phyloP scores from a whole-genome alignment of 768 basidiomycete genomes.

The Pisolithus marmoratus region DNA sequence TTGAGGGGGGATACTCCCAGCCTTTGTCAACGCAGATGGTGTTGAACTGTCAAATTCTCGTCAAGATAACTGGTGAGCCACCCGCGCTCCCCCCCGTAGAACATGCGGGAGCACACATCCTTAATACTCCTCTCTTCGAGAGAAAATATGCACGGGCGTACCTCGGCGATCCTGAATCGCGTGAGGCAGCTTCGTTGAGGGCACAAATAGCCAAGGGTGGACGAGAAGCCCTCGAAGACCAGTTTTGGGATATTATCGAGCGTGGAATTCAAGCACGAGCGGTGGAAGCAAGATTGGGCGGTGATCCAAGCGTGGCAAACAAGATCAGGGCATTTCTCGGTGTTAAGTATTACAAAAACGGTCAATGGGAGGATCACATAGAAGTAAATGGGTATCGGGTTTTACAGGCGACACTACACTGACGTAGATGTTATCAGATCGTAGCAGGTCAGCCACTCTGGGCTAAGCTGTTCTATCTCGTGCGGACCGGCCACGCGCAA shows the following conservation, averaged over 20 bases:
- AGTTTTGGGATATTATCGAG: slow-evolving; percentile 82
- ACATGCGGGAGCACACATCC: slow-evolving; percentile 75
- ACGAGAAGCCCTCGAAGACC: slow-evolving; percentile 78
- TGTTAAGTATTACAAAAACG: slow-evolving; percentile 74
- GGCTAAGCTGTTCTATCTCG: slow-evolving; percentile 90
- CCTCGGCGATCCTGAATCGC: slow-evolving; percentile 56
- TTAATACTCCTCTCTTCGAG: slow-evolving; percentile 74
- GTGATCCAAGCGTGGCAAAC: slow-evolving; percentile 85
- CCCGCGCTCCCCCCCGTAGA: slow-evolving; percentile 70
- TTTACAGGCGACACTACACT: not conserved
- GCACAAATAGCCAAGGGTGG: slow-evolving; percentile 75
- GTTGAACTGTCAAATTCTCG: slow-evolving; percentile 66
- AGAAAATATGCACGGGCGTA: slow-evolving; percentile 81
- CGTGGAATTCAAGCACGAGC: slow-evolving; percentile 77
- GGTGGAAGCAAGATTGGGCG: slow-evolving; percentile 81
- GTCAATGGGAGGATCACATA: slow-evolving; percentile 80
- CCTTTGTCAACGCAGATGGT: slow-evolving; percentile 53
- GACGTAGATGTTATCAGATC: slow-evolving; percentile 40
- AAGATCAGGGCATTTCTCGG: slow-evolving; percentile 84
- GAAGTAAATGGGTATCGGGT: slow-evolving; percentile 51
- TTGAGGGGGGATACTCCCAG: slow-evolving; percentile 21
- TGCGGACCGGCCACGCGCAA: slow-evolving; percentile 75
- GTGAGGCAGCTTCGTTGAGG: slow-evolving; percentile 60
- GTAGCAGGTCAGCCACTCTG: slow-evolving; percentile 86
- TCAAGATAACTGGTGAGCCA: slow-evolving; percentile 74